Base-by-base conservation (phyloP, 2,329 filamentous ascomycete species). In the Aspergillus fischeri region DNA sequence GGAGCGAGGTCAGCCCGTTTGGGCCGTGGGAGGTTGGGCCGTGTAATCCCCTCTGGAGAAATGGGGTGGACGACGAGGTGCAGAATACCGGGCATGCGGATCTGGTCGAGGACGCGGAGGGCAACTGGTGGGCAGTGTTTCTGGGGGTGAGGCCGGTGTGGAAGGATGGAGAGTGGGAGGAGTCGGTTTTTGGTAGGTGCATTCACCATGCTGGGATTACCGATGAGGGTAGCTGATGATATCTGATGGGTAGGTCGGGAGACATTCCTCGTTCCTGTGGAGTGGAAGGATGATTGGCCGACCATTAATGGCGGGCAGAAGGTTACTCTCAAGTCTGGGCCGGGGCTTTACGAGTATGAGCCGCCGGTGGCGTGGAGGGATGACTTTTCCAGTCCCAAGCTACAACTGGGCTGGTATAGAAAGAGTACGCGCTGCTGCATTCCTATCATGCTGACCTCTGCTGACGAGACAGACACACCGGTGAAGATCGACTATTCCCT, bases 1-100 rank as follows among this genome's bases (percentile, higher is more conserved):
- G 81, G 73, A 86, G 58, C 76, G 82, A 52, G 75, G 79, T 5
- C 66, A 75, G 54, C 63, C 80, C 67, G 68, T 85, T 83, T 75
- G 86, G 86, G 0, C 85, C 86, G 0, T 89, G 87, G 70, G 82
- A 86, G 63, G 69, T 78, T 1, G 83, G 85, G 41, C 84, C 85
- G 0, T 71, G 81, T 49, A 83, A 84, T 54, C 77, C 85, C 49
- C 77, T 88, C 45, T 72, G 87, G 49, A 82, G 74, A 3, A 81
- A 81, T 54, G 78, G 78, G 0, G 68, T 74, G 0, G 69, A 77
- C 3, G 79, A 81, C 47, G 78, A 79, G 54, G 74, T 84, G 10
- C 77, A 82, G 63, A 74, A 80, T 52, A 81, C 78, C 0, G 80
- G 80, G 0, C 80, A 82, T 65, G 75, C 75, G 3, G 80, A 82